These are phyloP conservation scores for Mycosarcoma mackinlayi DNA, from an alignment of 1,284 basidiomycete species.

Conservation along the genomic window DNA sequence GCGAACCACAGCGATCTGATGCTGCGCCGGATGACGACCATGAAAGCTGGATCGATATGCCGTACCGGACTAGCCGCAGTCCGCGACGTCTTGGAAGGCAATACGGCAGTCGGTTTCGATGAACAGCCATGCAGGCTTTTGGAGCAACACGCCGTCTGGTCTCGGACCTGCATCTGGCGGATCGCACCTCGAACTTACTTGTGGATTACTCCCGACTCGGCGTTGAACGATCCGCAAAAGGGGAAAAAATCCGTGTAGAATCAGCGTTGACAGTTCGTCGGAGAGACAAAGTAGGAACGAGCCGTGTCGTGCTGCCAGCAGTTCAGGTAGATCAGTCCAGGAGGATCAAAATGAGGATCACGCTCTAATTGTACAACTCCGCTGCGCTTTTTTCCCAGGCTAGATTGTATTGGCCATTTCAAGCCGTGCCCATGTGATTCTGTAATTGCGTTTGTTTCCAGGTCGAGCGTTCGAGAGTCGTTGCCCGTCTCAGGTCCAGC, in stretches of 20 bases:
- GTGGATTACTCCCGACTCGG: background rate
- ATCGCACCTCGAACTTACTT: no score
- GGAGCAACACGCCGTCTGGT: no score
- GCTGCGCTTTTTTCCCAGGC: slow-evolving; percentile 8
- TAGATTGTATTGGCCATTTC: slow-evolving; percentile 4
- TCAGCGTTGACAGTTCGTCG: background rate
- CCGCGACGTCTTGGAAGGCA: no score
- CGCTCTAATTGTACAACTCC: background rate
- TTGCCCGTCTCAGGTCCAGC: no score
- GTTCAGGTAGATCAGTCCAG: no score
- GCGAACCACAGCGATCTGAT: no score
- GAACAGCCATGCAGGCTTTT: no score
- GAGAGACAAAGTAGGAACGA: background rate
- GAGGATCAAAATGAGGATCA: no score
- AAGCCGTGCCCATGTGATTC: background rate
- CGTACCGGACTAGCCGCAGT: background rate
- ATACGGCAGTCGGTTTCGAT: no score
- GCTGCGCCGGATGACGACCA: no score
- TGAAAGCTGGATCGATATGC: no score
- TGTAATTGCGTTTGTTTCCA: background rate
- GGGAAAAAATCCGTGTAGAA: background rate
- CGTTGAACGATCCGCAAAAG: background rate
- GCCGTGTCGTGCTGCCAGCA: background rate
- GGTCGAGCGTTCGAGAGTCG: no score
- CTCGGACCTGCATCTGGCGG: slow-evolving; percentile 3